Evolutionary conservation across 1,139 yeast species (phyloP), one percentile per base, ranked within the genome.

Genomic region (Saccharomycopsis phalli): DNA sequence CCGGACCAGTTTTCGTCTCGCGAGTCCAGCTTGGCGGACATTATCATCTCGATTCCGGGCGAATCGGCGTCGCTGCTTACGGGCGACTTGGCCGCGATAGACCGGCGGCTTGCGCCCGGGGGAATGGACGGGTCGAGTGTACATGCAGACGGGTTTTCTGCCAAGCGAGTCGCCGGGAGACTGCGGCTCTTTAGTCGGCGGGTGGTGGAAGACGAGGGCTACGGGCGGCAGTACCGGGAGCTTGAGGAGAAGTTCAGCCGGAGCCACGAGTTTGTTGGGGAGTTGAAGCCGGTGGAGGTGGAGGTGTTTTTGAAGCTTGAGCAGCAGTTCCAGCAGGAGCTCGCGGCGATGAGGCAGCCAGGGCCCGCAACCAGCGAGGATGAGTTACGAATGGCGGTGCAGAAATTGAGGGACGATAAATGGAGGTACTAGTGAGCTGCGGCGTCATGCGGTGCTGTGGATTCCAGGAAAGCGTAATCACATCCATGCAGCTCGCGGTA

Each of bases 11-110:
- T 25, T 14, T 13, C 11, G 11, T 26, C 7, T 8, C 11, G 10
- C 10, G 37, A 32, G 18, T 16, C 42, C 18, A 16, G 13, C 3
- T 16, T 38, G 14, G 34, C 18, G 20, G 42, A 42, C 26, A 31
- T 38, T 4, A 42, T 42, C 13, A 26, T 39, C 11, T 42, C 45
- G 10, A 31, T 42, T 14, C 40, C 45, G 5, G 45, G 45, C 18
- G 11, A 14, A 7, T 28, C 31, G 19, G 17, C 17, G 11, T 32
- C 26, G 18, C 19, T 17, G 21, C 25, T 26, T 27, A 33, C 27
- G 8, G 14, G 18, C 3, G 31, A 35, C 13, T 35, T 35, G 11
- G 7, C 19, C n/a, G 16, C 3, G 30, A 11, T 13, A 8, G 31
- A 26, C 27, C 18, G 17, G 21, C 32, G 27, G 13, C n/a, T 26